Base-by-base conservation (phyloP, 108 stramenopile genomes). In the Discostella stelligeroides region DNA sequence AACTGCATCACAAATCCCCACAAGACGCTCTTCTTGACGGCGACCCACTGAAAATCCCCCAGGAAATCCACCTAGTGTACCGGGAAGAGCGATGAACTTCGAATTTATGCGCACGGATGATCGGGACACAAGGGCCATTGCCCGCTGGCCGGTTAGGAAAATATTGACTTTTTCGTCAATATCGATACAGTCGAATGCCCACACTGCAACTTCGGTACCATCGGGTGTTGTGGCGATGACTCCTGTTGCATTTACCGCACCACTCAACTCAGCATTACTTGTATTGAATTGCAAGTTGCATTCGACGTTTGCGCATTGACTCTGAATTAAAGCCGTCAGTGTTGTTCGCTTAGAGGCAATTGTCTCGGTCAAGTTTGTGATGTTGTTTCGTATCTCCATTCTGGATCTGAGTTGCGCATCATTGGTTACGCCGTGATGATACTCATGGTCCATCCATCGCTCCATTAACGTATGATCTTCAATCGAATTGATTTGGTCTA, bases 271-370 rank as follows among this genome's bases (percentile, higher is more conserved):
- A 12, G 85, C 70, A 48, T 77, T 72, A 34, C 84, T 85, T 4
- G 91, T 92, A 83, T 92, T 92, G 85, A 92, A 90, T 7, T 86
- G 17, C 21, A 92, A 76, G 29, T 51, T 60, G 66, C 91, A 92
- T 21, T 71, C 46, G 4, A 56, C 68, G 11, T 54, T 50, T 11
- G 49, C 48, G 53, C 88, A 88, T 75, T 85, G 84, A 56, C 84
- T 83, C 50, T 82, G 43, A 2, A 18, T 9, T 11, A 88, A 71
- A 24, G 45, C 38, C 41, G 21, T 29, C 12, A 80, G 58, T 17
- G 70, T 57, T 17, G 29, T 38, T 30, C 48, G 49, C 53, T 81
- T 76, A 2, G 51, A 30, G 39, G 42, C 24, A 40, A 81, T 45
- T 13, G 42, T 54, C 14, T 59, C 57, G 37, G 61, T 50, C 48